phyloP scores from a whole-genome alignment of 1,284 basidiomycete genomes.

The Malassezia furfur region DNA sequence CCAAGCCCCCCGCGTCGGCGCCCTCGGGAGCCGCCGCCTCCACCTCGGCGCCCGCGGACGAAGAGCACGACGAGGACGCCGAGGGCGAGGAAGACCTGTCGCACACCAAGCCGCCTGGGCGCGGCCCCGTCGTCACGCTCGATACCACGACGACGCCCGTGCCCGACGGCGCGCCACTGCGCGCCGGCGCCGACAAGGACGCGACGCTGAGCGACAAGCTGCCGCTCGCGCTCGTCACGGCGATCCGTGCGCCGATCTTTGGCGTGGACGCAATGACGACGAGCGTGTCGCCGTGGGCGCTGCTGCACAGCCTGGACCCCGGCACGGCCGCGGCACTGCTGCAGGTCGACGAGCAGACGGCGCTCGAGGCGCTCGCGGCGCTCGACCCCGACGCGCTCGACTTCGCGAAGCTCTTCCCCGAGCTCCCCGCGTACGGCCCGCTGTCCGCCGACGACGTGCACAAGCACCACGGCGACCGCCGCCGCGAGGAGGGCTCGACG shows the following conservation, averaged over 20 bases:
- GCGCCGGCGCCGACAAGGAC: constrained; percentile 23
- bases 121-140: too few species aligned
- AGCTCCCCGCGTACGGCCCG: constrained; percentile 50
- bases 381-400: constrained; percentile 28
- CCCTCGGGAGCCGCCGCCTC: too few species aligned
- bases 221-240: constrained; percentile 33
- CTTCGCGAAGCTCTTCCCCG: constrained; percentile 50
- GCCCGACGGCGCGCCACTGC: not conserved
- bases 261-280: constrained; percentile 32
- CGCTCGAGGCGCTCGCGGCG: constrained; percentile 21
- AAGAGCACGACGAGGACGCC: too few species aligned
- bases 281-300: constrained; percentile 29
- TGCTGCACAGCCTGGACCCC: constrained; percentile 32
- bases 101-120: too few species aligned
- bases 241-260: constrained; percentile 43
- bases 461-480: constrained; percentile 43
- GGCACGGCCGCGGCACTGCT: constrained; percentile 30
- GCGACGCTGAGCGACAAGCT: constrained; percentile 32
- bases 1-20: too few species aligned
- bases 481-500: constrained; percentile 50
- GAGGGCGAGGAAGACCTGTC: too few species aligned
- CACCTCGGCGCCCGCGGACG: too few species aligned
- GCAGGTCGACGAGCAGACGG: constrained; percentile 25
- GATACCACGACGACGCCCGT: too few species aligned
- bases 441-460: constrained; percentile 20